phyloP scores from a whole-genome alignment of 75 land plant genomes.

The Adiantum capillusveneris region DNA sequence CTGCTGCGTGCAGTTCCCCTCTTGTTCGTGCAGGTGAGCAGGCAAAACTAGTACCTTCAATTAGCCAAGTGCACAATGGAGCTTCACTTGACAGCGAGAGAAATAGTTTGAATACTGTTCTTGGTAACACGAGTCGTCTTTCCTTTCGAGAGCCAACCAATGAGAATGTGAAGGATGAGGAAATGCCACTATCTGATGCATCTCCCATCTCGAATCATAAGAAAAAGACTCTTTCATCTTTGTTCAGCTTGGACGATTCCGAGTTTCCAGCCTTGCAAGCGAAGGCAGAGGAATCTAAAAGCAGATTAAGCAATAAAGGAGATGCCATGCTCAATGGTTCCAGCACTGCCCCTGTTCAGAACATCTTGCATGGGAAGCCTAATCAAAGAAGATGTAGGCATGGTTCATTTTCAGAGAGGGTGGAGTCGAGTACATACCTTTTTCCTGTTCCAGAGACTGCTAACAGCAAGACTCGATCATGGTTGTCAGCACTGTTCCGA shows the following conservation, averaged over 20 bases:
- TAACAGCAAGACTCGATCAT: background rate
- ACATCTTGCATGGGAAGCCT: background rate
- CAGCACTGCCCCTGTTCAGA: background rate
- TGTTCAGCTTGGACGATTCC: background rate
- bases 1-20: too few species aligned
- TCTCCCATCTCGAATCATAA: background rate
- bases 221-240: slow-evolving; percentile 4
- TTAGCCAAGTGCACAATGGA: too few species aligned
- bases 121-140: background rate
- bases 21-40: too few species aligned
- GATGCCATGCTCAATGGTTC: background rate
- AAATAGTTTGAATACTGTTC: background rate
- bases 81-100: too few species aligned
- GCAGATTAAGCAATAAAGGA: background rate
- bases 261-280: background rate
- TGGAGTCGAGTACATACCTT: background rate
- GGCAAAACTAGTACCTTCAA: too few species aligned
- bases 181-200: background rate
- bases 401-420: slow-evolving; percentile 9
- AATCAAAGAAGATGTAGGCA: background rate
- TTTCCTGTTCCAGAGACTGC: slow-evolving; percentile 2
- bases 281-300: background rate
- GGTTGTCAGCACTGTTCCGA: slow-evolving; percentile 1
- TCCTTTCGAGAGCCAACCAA: background rate
- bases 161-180: background rate